phyloP scores from a whole-genome alignment of 768 basidiomycete species.

The Amylocystis lapponica region DNA sequence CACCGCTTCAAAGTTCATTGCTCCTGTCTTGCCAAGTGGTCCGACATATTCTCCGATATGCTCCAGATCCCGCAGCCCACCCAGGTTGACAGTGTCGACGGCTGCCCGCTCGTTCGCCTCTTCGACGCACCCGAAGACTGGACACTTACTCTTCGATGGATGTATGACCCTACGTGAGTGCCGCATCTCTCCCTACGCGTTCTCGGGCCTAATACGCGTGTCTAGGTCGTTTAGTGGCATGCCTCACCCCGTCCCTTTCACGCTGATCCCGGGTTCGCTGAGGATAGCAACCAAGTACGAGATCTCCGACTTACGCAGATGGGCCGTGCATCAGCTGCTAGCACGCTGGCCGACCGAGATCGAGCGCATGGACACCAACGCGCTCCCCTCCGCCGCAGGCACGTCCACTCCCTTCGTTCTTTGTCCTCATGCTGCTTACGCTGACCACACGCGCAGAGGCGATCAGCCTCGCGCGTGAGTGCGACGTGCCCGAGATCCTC shows the following conservation, averaged over 20 bases:
- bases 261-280: slow-evolving; percentile 22
- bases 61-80: slow-evolving; percentile 29
- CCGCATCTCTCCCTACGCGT: background rate
- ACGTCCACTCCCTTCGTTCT: background rate
- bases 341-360: slow-evolving; percentile 27
- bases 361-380: slow-evolving; percentile 20
- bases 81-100: slow-evolving; percentile 25
- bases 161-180: slow-evolving; percentile 30
- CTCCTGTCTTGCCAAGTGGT: slow-evolving; percentile 12
- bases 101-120: slow-evolving; percentile 26
- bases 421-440: background rate
- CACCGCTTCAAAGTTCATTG: slow-evolving; percentile 19
- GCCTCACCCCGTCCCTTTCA: slow-evolving; percentile 17
- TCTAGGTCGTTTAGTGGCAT: slow-evolving; percentile 21
- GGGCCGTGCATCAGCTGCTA: slow-evolving; percentile 19
- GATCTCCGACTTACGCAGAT: slow-evolving; percentile 22
- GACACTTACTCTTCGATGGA: slow-evolving; percentile 25
- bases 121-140: slow-evolving; percentile 25
- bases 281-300: slow-evolving; percentile 35
- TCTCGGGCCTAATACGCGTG: background rate
- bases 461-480: slow-evolving; percentile 30
- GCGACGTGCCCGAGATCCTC: slow-evolving; percentile 30
- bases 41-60: slow-evolving; percentile 31
- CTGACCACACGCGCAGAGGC: slow-evolving; percentile 21
- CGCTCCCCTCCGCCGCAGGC: slow-evolving; percentile 29